Evolutionary conservation across 2,329 filamentous ascomycete species (phyloP).

Genomic region (Fusarium palustre): DNA sequence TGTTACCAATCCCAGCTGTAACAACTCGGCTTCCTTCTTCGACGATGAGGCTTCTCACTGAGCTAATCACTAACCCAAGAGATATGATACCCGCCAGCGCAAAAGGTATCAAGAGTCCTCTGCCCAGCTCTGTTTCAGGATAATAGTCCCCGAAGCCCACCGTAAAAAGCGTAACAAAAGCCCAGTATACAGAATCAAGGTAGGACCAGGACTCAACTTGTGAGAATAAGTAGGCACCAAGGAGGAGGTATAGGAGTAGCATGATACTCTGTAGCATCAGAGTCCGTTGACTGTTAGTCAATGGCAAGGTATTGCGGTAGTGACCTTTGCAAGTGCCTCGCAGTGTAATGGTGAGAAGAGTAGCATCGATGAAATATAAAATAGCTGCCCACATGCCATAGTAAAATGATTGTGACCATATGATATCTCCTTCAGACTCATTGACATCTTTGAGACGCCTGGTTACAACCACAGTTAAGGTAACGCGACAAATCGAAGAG

Average conservation of each 20-base stretch:
- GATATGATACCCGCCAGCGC: conserved; percentile 1
- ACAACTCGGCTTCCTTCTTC: neutral
- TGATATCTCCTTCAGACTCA: neutral
- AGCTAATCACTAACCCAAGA: conserved; percentile 2
- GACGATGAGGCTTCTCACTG: neutral
- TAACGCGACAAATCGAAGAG: neutral
- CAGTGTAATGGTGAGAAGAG: neutral
- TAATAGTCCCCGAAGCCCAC: conserved; percentile 2
- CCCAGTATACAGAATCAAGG: conserved; percentile 2
- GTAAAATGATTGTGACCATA: conserved; percentile 4
- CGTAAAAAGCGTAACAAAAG: conserved; percentile 3
- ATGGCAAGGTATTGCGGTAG: neutral
- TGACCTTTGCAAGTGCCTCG: neutral
- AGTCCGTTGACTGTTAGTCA: neutral
- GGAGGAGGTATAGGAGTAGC: neutral
- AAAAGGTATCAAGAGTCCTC: neutral
- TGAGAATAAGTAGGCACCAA: neutral
- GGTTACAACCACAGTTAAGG: neutral
- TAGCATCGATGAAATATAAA: neutral
- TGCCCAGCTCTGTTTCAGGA: neutral
- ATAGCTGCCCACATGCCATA: conserved; percentile 1
- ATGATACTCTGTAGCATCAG: conserved; percentile 1
- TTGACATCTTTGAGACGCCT: neutral
- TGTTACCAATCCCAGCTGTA: neutral
- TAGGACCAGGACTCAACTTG: neutral